These are phyloP conservation scores for Rhizopogon vinicolor DNA, from an alignment of 768 basidiomycete species.

Conservation along the genomic window DNA sequence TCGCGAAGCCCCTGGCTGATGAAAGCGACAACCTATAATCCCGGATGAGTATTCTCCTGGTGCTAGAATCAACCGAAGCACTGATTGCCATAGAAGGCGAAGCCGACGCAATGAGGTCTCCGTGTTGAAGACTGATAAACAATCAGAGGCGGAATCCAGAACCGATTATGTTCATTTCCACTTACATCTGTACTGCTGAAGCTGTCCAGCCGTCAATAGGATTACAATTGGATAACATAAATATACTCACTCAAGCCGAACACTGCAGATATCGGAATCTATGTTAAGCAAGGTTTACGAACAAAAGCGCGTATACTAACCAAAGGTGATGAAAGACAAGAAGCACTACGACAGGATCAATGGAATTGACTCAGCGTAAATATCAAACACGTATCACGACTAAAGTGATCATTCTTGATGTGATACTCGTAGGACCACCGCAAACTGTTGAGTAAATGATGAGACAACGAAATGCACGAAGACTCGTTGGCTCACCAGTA, in stretches of 20 bases:
- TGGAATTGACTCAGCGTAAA: neutral
- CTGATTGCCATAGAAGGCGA: conserved; percentile 16
- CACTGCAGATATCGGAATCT: conserved; percentile 9
- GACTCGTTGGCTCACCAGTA: conserved; percentile 9
- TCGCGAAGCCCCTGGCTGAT: conserved; percentile 7
- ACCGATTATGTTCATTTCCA: neutral
- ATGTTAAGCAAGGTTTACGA: conserved; percentile 9
- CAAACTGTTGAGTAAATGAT: conserved; percentile 13
- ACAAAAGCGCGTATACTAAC: conserved; percentile 8
- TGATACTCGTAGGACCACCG: neutral
- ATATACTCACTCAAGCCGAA: conserved; percentile 24
- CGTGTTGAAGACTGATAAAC: conserved; percentile 14
- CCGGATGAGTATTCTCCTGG: neutral
- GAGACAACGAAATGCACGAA: no score
- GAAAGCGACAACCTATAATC: conserved; percentile 10
- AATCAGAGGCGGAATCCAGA: conserved; percentile 5
- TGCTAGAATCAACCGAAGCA: neutral
- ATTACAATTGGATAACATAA: no score
- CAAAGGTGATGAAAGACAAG: conserved; percentile 15
- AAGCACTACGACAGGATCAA: conserved; percentile 6
- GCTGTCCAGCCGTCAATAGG: conserved; percentile 9
- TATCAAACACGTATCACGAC: conserved; percentile 11
- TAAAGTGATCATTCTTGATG: conserved; percentile 9
- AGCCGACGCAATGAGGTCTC: conserved; percentile 17
- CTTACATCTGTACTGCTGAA: conserved; percentile 22